These are phyloP conservation scores for Brettanomyces custersianus DNA, from an alignment of 805 yeast genomes.

Conservation along the genomic window DNA sequence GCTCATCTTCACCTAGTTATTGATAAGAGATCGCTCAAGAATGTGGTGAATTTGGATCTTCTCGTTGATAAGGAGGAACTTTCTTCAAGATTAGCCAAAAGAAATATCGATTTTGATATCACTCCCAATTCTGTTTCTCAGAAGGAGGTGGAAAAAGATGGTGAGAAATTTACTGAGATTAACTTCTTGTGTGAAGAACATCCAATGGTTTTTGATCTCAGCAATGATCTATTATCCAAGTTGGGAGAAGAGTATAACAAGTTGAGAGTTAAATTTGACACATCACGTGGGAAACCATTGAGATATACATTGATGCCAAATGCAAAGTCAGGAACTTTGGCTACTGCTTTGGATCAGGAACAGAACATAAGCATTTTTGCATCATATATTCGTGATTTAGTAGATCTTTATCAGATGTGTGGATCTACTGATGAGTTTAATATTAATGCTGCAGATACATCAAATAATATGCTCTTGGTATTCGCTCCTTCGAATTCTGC, in stretches of 20 bases:
- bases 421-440: conserved; percentile 25
- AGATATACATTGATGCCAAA: conserved; percentile 20
- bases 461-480: conserved; percentile 32
- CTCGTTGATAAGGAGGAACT: conserved; percentile 11
- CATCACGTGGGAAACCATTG: conserved; percentile 6
- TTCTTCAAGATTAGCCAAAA: conserved; percentile 4
- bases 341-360: conserved; percentile 30
- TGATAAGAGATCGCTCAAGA: conserved; percentile 17
- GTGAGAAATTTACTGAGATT: neutral
- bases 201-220: conserved; percentile 3
- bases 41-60: conserved; percentile 11
- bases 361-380: conserved; percentile 52
- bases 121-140: neutral
- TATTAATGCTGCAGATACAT: conserved; percentile 16
- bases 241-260: conserved; percentile 6
- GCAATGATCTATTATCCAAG: neutral
- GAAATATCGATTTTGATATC: conserved; percentile 8
- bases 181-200: no score
- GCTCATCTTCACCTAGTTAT: conserved; percentile 10
- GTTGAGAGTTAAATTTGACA: no score
- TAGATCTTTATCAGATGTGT: conserved; percentile 38
- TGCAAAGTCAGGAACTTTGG: conserved; percentile 19
- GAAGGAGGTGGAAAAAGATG: neutral
- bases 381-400: conserved; percentile 59
- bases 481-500: conserved; percentile 69